Percentiles rank a stretch among this genome's conserved stretches.
Conservation (phyloP, 2,329 filamentous ascomycete genomes). For the Penicillium sp. region DNA sequence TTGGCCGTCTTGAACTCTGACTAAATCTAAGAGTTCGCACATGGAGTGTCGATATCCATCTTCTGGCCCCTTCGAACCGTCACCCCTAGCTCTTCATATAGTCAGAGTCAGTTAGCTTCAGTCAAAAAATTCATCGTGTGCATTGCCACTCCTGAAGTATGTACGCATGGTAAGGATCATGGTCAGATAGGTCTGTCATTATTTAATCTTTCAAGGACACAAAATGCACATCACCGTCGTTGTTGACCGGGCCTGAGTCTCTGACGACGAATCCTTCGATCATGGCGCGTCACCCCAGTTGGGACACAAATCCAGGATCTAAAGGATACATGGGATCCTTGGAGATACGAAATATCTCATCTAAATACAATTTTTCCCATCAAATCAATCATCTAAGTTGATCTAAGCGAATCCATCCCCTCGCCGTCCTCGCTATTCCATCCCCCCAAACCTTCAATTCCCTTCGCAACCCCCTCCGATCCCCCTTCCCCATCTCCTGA, state of each 20-base stretch:
- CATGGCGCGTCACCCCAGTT: not conserved
- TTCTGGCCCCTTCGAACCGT: not conserved
- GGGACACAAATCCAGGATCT: not conserved
- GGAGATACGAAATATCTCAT: not conserved
- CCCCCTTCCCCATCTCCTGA: not conserved
- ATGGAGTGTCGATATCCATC: not conserved
- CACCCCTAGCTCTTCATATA: not conserved
- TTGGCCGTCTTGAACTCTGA: not conserved
- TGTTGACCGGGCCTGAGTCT: not conserved
- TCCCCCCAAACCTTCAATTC: not conserved
- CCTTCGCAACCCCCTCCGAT: not conserved
- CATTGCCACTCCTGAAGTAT: not conserved
- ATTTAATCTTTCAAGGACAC: not conserved
- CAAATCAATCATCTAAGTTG: no score
- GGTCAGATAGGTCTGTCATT: no score
- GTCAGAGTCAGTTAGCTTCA: not conserved
- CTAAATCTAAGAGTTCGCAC: not conserved
- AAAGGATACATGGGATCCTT: not conserved
- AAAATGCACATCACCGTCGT: not conserved
- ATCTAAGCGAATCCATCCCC: not conserved
- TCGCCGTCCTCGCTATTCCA: not conserved
- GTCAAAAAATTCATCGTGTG: not conserved
- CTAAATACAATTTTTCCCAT: not conserved
- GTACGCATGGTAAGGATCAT: not conserved
- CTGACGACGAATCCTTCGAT: not conserved